Conservation (phyloP, 2,329 filamentous ascomycete genomes). For the Neofusicoccum sp. region DNA sequence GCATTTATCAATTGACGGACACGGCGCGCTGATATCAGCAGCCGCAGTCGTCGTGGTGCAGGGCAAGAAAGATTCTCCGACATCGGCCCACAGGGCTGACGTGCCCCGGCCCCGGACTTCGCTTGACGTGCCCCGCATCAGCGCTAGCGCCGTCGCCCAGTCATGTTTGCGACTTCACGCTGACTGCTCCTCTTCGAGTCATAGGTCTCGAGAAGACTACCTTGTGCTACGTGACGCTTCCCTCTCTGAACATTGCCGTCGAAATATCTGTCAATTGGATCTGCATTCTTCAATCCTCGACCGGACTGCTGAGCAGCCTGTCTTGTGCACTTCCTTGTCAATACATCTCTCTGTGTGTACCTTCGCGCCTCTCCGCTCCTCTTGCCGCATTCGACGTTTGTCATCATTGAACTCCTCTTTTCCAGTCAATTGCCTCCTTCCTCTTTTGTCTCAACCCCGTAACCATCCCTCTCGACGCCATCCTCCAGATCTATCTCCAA, state of each 20-base stretch:
- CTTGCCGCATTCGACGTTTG: too few species aligned
- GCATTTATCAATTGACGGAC: not conserved
- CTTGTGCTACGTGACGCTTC: not conserved
- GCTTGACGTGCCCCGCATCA: not conserved
- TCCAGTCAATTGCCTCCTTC: too few species aligned
- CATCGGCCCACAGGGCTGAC: conserved; percentile 8
- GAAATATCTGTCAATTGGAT: not conserved
- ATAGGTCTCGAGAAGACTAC: too few species aligned
- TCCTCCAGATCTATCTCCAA: not conserved
- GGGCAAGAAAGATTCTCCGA: conserved; percentile 5
- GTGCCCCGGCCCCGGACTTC: conserved; percentile 7
- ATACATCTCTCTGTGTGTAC: too few species aligned
- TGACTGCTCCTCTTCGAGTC: too few species aligned
- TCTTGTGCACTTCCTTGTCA: too few species aligned
- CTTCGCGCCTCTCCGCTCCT: too few species aligned
- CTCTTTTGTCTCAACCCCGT: too few species aligned
- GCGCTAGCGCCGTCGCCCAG: not conserved
- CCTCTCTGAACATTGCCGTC: too few species aligned
- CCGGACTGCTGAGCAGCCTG: too few species aligned
- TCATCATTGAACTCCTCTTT: too few species aligned
- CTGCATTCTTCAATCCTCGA: not conserved
- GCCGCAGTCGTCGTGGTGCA: not conserved
- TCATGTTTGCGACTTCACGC: not conserved
- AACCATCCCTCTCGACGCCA: not conserved
- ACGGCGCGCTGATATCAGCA: too few species aligned